Percentiles rank a stretch among this genome's conserved stretches.
Evolutionary conservation across 1,284 basidiomycete species (phyloP).

Genomic region (Ganoderma resinaceum): DNA sequence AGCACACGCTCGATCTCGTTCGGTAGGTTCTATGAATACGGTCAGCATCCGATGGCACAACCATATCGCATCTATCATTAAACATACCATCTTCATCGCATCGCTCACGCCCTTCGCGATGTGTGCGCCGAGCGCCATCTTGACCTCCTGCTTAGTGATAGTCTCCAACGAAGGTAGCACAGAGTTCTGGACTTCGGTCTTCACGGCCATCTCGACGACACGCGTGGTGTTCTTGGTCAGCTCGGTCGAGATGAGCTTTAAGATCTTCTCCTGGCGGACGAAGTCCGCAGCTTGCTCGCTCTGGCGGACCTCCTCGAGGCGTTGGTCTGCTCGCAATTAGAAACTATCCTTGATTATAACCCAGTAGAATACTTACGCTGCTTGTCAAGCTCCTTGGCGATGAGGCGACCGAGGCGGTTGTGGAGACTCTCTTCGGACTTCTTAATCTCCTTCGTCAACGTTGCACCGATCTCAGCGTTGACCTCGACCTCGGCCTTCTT

Average conservation of each 20-base stretch:
- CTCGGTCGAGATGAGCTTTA: conserved; percentile 85
- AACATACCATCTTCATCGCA: conserved; percentile 71
- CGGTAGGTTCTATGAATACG: conserved; percentile 64
- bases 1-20: conserved; percentile 79
- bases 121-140: conserved; percentile 75
- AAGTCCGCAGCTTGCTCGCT: conserved; percentile 81
- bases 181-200: conserved; percentile 79
- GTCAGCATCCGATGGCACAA: neutral
- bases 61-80: neutral
- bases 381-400: conserved; percentile 86
- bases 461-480: conserved; percentile 60
- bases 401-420: conserved; percentile 72
- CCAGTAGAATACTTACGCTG: conserved; percentile 60
- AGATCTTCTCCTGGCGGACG: conserved; percentile 82
- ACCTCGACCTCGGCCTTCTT: conserved; percentile 54
- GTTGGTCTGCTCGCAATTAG: conserved; percentile 62
- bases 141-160: conserved; percentile 81
- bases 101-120: conserved; percentile 75
- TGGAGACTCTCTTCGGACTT: conserved; percentile 83
- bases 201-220: conserved; percentile 85
- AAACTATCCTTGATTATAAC: neutral
- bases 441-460: conserved; percentile 75
- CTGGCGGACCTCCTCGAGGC: conserved; percentile 78
- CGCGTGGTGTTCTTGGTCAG: conserved; percentile 84
- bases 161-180: conserved; percentile 80